Base-by-base conservation (phyloP, 2,329 filamentous ascomycete genomes). In the Knufia petricola region DNA sequence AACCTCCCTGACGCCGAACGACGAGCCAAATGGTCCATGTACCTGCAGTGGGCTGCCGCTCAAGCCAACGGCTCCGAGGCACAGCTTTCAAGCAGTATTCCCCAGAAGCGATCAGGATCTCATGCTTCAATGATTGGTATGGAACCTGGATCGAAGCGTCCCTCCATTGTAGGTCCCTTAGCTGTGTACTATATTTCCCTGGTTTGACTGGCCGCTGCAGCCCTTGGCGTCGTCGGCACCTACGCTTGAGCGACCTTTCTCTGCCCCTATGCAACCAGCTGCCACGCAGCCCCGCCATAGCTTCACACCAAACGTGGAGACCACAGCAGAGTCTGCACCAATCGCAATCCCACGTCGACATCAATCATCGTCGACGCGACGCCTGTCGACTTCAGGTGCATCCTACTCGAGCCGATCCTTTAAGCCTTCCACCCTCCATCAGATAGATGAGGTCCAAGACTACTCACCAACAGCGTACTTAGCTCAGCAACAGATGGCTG, bases 401-500 rank as follows among this genome's bases (percentile, higher is more conserved):
- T 61, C 61, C 26, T 55, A 61, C 47, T 66, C 67, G 60, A 61
- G 58, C 52, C 65, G 65, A 50, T 69, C 66, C 59, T 62, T 46
- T 62, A 65, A 47, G 58, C 60, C 46, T 50, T 56, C 53, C 49
- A 45, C 48, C 52, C 49, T 60, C 58, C 53, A 57, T 59, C 48
- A 62, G 46, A 60, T 67, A 44, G 58, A 64, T 53, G 61, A 68
- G 50, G 64, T 69, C 34, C 63, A 62, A 54, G 67, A 68, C 47
- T 67, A 65, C 50, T 68, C 66, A 19, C 68, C 68, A 6, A 62
- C 64, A 23, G 67, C 70, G 53, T 70, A 66, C 54, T 58, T 67
- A 24, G 61, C 62, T 36, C 63, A 65, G 42, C 61, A 65, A 66
- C 42, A 61, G 61, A 34, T 55, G 58, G 40, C 59, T 30, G 13